Evolutionary conservation across 2,329 filamentous ascomycete species (phyloP).

Genomic region (Aspergillus sp.): DNA sequence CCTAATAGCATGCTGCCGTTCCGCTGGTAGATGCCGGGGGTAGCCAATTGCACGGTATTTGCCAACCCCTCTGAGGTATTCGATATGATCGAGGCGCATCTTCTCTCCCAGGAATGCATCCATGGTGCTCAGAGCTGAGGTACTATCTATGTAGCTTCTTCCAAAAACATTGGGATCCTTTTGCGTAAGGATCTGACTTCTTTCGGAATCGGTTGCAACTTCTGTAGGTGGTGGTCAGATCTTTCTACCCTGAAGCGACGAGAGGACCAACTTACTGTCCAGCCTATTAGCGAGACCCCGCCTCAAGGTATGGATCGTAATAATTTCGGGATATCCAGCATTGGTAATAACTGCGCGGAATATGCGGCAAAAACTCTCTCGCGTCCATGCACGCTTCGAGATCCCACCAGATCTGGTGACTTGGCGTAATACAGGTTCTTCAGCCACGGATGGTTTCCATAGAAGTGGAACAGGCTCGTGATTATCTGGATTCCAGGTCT

Average conservation of each 20-base stretch:
- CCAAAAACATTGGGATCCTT: constrained; percentile 12
- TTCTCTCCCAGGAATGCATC: constrained; percentile 10
- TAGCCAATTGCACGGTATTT: constrained; percentile 13
- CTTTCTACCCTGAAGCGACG: background rate
- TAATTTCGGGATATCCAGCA: constrained; percentile 12
- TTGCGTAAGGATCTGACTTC: constrained; percentile 11
- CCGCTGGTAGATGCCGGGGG: constrained; percentile 6
- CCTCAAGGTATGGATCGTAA: constrained; percentile 9
- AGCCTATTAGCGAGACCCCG: constrained; percentile 11
- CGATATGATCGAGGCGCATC: constrained; percentile 11
- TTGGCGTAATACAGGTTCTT: constrained; percentile 8
- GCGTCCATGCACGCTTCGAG: constrained; percentile 7
- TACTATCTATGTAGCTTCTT: constrained; percentile 14
- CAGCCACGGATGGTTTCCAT: constrained; percentile 7
- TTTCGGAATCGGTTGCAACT: constrained; percentile 9
- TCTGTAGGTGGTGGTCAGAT: constrained; percentile 7
- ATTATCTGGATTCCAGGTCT: constrained; percentile 10
- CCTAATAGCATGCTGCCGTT: constrained; percentile 10
- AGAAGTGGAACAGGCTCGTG: constrained; percentile 6
- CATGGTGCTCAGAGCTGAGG: constrained; percentile 11
- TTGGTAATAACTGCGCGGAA: constrained; percentile 9
- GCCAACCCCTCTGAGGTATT: constrained; percentile 11
- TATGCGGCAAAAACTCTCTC: constrained; percentile 7
- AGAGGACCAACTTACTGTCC: constrained; percentile 6
- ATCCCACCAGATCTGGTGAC: constrained; percentile 9